Evolutionary conservation across 2,329 filamentous ascomycete species (phyloP), one percentile per base, ranked within the genome.

Genomic region (Beauveria bassiana): DNA sequence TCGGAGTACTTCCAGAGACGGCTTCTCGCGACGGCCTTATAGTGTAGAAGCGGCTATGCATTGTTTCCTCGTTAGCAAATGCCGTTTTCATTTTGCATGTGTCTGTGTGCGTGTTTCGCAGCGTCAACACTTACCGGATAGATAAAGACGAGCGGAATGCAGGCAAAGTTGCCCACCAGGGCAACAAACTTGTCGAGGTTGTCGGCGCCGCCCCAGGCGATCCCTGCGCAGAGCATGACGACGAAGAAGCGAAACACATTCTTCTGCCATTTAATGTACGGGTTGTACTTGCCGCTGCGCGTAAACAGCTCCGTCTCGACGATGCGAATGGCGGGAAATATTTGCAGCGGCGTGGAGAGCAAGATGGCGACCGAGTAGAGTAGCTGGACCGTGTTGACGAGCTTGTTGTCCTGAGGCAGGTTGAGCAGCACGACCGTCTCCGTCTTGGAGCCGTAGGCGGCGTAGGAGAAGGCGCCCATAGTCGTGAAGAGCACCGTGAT

Each of bases 201-300:
- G 67, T 91, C 90, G 3, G 95, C 93, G 64, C 95, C 95, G 50
- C 88, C 86, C 91, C 92, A 99, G 1, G 93, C 93, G 66, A 99
- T 89, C 62, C 86, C 76, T 0, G 93, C 90, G 70, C 95, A 98
- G 26, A 95, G 75, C 69, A 90, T 84, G 56, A 98, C 95, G 65
- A 97, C 86, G 71, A 93, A 87, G 80, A 98, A 99, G 60, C 95
- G 88, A 79, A 96, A 99, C 40, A 89, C 79, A 68, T 99, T 99
- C 86, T 99, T 99, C 81, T 98, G 90, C 95, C 95, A 99, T 79
- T 99, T 99, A 80, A 99, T 96, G 71, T 91, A 95, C 0, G 92
- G 93, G 72, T 98, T 97, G 78, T 97, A 96, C 76, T 99, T 99
- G 68, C 95, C 93, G 65, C 92, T 96, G 71, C 89, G 84, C 26